A percentile compares a stretch with the other conserved stretches of the same genome.
Evolutionary conservation across 768 basidiomycete genomes (phyloP).

Genomic region (Kwoniella mangroviensis): DNA sequence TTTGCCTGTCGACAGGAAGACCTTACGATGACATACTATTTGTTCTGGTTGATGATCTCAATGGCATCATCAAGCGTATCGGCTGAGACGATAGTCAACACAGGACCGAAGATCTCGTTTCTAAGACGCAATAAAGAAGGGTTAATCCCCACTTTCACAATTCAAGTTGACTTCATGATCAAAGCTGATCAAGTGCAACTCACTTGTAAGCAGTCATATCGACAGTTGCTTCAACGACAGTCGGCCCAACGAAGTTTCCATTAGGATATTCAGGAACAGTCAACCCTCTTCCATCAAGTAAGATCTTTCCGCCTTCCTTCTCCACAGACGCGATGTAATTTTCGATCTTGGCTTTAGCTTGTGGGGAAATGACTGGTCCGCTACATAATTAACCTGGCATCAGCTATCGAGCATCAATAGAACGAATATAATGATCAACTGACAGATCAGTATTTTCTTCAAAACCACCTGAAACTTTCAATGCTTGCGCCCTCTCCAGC

Average conservation of each 20-base stretch:
- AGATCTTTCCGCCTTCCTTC: conserved; percentile 77
- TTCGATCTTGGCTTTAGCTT: conserved; percentile 76
- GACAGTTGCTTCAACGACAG: conserved; percentile 76
- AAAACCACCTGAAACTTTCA: conserved; percentile 89
- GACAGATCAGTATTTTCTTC: conserved; percentile 80
- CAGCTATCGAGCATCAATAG: neutral
- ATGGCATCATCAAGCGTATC: conserved; percentile 87
- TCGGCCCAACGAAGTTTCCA: conserved; percentile 92
- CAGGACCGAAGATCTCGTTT: conserved; percentile 95
- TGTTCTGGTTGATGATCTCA: conserved; percentile 81
- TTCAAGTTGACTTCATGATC: no score
- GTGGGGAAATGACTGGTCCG: conserved; percentile 65
- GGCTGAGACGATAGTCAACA: conserved; percentile 68
- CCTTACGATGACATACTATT: conserved; percentile 63
- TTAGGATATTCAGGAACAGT: conserved; percentile 73
- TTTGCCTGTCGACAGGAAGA: neutral
- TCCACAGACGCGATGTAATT: conserved; percentile 66
- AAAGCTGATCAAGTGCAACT: conserved; percentile 36
- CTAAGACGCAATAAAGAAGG: conserved; percentile 58
- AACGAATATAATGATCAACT: conserved; percentile 57
- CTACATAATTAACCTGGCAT: conserved; percentile 33
- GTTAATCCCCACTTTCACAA: no score
- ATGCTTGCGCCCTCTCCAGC: conserved; percentile 74
- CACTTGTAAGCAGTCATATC: conserved; percentile 85
- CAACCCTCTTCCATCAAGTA: conserved; percentile 78